Base-by-base conservation (phyloP, 768 basidiomycete genomes). In the Cystobasidium onofrii region DNA sequence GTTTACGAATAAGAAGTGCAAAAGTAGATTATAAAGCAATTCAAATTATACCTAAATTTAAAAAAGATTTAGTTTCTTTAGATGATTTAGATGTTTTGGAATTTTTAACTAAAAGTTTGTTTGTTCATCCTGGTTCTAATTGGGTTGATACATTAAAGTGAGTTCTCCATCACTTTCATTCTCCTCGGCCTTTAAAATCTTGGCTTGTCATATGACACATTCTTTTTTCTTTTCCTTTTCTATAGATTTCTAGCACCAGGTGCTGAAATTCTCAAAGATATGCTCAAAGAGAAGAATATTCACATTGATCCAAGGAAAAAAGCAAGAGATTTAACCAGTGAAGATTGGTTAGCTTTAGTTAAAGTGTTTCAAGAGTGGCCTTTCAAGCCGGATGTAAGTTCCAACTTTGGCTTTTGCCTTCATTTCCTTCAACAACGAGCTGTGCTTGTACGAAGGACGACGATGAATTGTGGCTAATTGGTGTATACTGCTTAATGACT, bases 361-460 rank as follows among this genome's bases (percentile, higher is more conserved):
- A 25, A 61, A 17, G 74, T n/a, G 13, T 75, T 72, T 41, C 12
- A 39, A 46, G 27, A 41, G 6, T 75, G 74, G 74, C 74, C 74
- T 12, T 75, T 75, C 70, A 72, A 54, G 36, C 74, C 74, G 10
- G 29, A 23, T 10, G 65, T 60, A 20, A 60, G 57, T 60, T 6
- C 39, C 3, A 60, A 29, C 57, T 27, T 39, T 43, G 29, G 39
- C 20, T n/a, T 44, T 43, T 23, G n/a, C n/a, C n/a, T n/a, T n/a
- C n/a, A n/a, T n/a, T n/a, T n/a, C n/a, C n/a, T n/a, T n/a, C n/a
- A n/a, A n/a, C n/a, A n/a, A n/a, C n/a, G n/a, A n/a, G 41, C 41
- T 43, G 41, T 43, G 41, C 41, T 9, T n/a, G n/a, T n/a, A n/a
- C n/a, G n/a, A n/a, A n/a, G n/a, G n/a, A n/a, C n/a, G n/a, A n/a